Base-by-base conservation (phyloP, 2,329 filamentous ascomycete genomes). In the Cercospora zeina region DNA sequence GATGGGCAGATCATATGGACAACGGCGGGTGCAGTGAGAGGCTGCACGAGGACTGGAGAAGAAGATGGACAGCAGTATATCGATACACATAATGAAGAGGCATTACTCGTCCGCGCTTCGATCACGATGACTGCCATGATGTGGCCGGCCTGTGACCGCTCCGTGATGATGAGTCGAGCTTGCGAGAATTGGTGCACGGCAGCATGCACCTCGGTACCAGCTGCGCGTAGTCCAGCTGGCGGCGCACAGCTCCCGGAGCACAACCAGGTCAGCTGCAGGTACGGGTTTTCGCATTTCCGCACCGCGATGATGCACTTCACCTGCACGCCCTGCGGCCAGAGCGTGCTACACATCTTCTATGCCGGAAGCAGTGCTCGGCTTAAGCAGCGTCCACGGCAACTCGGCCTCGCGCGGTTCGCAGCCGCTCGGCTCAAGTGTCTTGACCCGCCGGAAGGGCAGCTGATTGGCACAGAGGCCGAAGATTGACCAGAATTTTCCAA, bases 191-290 rank as follows among this genome's bases (percentile, higher is more conserved):
- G n/a, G n/a, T n/a, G n/a, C n/a, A n/a, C n/a, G n/a, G n/a, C n/a
- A n/a, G n/a, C 39, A 45, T 21, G 39, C 21, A 21, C 39, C 39
- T 1, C 0, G 10, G 39, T 45, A 21, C 39, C 4, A 45, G 16
- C 39, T 21, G 37, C 37, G 37, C 21, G 37, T 19, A 21, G 16
- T 19, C 19, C 39, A 24, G 39, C 39, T 45, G 39, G 39, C 39
- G 39, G 39, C 39, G 19, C 16, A 45, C 19, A 24, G 39, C 39
- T 6, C 13, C 13, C 9, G 11, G 30, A 27, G 24, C 47, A 56
- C 54, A 31, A 19, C 36, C 54, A 30, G 36, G 34, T 42, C 19
- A 56, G 33, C 54, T 56, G 54, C 54, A 56, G 54, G 54, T 56
- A 56, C 34, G 21, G 53, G 8, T 19, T 24, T 39, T 13, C 19